Evolutionary conservation across 202 grass and related monocot species (phyloP).

Genomic region (Hordeum pubiflorum): DNA sequence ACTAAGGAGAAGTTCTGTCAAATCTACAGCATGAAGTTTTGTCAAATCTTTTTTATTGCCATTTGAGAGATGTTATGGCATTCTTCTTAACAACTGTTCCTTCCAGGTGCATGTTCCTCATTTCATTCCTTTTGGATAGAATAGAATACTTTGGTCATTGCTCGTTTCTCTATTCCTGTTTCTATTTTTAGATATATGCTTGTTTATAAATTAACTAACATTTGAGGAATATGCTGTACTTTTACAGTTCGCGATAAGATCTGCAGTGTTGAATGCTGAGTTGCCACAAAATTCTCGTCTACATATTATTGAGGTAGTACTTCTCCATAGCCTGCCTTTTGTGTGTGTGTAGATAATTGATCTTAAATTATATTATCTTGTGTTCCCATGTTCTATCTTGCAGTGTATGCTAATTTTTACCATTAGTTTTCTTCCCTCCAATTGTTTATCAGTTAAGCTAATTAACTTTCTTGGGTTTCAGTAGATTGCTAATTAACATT

Average conservation of each 20-base stretch:
- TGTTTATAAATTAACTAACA: neutral
- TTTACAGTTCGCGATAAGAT: conserved; percentile 84
- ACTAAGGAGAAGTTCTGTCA: neutral
- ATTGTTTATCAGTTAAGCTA: neutral
- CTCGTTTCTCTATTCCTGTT: conserved; percentile 7
- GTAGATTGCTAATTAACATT: conserved; percentile 1
- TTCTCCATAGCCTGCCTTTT: neutral
- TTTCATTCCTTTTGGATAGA: neutral
- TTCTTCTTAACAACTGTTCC: neutral
- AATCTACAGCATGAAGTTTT: neutral
- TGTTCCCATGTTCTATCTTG: conserved; percentile 1
- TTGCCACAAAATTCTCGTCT: conserved; percentile 97
- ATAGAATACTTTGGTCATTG: neutral
- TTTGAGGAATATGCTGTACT: neutral
- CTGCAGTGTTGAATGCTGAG: conserved; percentile 90
- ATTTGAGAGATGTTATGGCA: conserved; percentile 11
- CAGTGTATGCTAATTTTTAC: neutral
- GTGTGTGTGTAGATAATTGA: neutral
- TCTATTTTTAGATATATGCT: conserved; percentile 12
- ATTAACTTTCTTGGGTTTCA: neutral
- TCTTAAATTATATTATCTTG: neutral
- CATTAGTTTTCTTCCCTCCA: neutral
- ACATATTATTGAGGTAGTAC: conserved; percentile 86
- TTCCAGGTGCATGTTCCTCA: neutral
- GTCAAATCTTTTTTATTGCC: neutral